Percentiles rank a stretch among this genome's conserved stretches.
Conservation (phyloP, 495 filamentous ascomycete genomes). For the Penicillium angulare region DNA sequence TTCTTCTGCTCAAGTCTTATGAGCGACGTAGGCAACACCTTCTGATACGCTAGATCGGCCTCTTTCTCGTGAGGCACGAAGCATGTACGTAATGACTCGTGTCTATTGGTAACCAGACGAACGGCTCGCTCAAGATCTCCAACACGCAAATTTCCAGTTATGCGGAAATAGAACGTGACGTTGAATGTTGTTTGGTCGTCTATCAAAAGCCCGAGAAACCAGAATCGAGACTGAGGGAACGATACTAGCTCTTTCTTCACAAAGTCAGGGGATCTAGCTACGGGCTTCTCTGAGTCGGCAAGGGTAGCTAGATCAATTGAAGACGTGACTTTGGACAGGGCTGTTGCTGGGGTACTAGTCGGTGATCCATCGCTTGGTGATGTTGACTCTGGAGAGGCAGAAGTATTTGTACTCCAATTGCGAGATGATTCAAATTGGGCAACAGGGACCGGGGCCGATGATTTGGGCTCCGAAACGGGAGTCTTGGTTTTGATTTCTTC, state of each 20-base stretch:
- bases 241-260: conserved; percentile 4
- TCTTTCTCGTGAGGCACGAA: conserved; percentile 22
- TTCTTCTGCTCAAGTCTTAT: background rate
- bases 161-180: background rate
- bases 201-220: conserved; percentile 37
- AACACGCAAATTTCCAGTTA: conserved; percentile 6
- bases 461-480: too few species aligned
- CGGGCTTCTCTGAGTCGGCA: too few species aligned
- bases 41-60: background rate
- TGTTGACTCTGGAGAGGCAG: too few species aligned
- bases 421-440: too few species aligned
- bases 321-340: too few species aligned
- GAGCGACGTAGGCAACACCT: background rate
- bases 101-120: conserved; percentile 18
- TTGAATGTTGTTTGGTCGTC: conserved; percentile 40
- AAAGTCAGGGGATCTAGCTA: too few species aligned
- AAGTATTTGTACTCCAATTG: too few species aligned
- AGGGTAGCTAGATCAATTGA: too few species aligned
- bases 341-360: too few species aligned
- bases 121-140: conserved; percentile 29
- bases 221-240: conserved; percentile 27
- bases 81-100: conserved; percentile 40
- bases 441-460: too few species aligned
- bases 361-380: too few species aligned
- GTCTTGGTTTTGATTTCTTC: too few species aligned